These are phyloP conservation scores for Fraxinus quadrangulata DNA, from an alignment of 257 asterid genomes.

Conservation along the genomic window DNA sequence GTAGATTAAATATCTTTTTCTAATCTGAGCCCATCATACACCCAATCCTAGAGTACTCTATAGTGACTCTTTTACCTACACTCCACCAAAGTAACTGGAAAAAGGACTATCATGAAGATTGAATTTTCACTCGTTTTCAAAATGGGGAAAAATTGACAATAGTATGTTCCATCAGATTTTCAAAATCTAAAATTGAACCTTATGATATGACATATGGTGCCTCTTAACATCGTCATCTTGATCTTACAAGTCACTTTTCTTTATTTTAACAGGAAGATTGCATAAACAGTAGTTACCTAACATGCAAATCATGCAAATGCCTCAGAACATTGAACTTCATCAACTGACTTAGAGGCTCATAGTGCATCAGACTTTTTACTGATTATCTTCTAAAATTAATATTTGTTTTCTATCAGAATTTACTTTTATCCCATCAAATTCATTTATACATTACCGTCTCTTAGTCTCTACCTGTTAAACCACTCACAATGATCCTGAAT, in stretches of 20 bases:
- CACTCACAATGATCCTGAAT: conserved; percentile 13
- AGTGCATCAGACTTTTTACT: conserved; percentile 10
- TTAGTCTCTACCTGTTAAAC: too few species aligned
- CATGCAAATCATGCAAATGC: neutral
- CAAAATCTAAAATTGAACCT: neutral
- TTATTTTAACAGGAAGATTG: neutral
- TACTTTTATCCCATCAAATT: neutral
- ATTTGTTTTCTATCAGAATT: neutral
- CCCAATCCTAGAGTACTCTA: neutral
- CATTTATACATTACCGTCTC: neutral
- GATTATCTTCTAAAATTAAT: neutral
- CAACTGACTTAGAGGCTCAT: neutral
- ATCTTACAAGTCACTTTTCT: neutral
- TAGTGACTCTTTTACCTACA: neutral
- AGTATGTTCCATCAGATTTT: neutral
- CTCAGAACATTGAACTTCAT: conserved; percentile 4
- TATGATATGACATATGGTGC: too few species aligned
- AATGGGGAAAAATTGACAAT: neutral
- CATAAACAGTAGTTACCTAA: neutral
- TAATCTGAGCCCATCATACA: neutral
- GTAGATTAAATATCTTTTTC: neutral
- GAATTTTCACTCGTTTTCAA: neutral
- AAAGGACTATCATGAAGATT: neutral
- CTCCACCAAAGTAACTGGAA: neutral
- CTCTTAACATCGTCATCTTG: neutral